These are phyloP conservation scores for Echria macrotheca DNA, from an alignment of 495 filamentous ascomycete species.

Conservation along the genomic window DNA sequence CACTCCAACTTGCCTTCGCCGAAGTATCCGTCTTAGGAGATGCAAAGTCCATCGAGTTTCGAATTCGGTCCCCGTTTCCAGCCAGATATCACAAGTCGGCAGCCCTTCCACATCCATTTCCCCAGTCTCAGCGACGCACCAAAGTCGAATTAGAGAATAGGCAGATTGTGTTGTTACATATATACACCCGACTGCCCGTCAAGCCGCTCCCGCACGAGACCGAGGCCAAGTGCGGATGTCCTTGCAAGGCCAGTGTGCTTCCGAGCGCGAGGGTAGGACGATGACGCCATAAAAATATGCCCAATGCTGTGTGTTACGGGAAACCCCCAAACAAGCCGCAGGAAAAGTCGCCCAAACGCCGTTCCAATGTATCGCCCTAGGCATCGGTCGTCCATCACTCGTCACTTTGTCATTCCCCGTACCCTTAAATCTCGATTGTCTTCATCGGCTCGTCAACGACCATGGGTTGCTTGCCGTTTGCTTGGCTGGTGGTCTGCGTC, in stretches of 20 bases:
- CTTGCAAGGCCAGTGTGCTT: neutral
- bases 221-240: neutral
- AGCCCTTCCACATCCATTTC: neutral
- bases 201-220: too few relatives aligned
- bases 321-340: conserved; percentile 2
- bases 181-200: conserved; percentile 3
- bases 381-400: conserved; percentile 5
- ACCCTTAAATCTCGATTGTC: conserved; percentile 50
- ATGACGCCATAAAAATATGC: conserved; percentile 1
- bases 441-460: conserved; percentile 49
- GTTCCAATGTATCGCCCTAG: conserved; percentile 7
- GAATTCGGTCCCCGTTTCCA: too few relatives aligned
- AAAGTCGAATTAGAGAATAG: conserved; percentile 8
- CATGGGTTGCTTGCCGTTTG: conserved; percentile 31
- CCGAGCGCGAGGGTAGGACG: neutral
- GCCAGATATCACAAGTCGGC: too few relatives aligned
- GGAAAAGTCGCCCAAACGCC: conserved; percentile 11
- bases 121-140: neutral
- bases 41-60: too few relatives aligned
- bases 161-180: conserved; percentile 13
- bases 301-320: conserved; percentile 4
- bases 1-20: too few relatives aligned
- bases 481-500: conserved; percentile 15
- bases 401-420: neutral
- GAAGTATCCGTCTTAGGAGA: too few relatives aligned